phyloP scores from a whole-genome alignment of 345 rosid species.

The Aquilaria malaccensis region DNA sequence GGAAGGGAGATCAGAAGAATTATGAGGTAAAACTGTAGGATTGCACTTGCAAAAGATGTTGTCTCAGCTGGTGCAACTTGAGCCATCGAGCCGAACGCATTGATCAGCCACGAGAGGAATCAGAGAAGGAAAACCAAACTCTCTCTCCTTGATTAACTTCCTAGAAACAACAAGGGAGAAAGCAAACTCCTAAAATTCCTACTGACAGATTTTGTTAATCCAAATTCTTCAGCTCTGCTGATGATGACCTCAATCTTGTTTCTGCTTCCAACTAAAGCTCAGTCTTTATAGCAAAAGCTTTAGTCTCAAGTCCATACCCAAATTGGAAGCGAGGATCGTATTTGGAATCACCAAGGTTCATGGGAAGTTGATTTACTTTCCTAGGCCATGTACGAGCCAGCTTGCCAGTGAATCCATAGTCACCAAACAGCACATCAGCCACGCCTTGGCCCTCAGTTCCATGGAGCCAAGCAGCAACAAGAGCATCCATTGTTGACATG shows the following conservation, averaged over 20 bases:
- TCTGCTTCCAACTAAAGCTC: background rate
- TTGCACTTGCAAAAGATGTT: too few species aligned
- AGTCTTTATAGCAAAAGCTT: conserved; percentile 5
- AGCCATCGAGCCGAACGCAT: too few species aligned
- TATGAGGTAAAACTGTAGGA: too few species aligned
- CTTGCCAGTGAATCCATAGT: conserved; percentile 55
- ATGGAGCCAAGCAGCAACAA: conserved; percentile 75
- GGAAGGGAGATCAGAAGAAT: too few species aligned
- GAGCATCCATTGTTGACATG: conserved; percentile 30
- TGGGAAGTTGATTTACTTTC: conserved; percentile 59
- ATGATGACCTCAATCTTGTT: background rate
- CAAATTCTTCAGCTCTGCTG: too few species aligned
- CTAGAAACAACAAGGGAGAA: too few species aligned
- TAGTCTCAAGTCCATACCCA: conserved; percentile 49
- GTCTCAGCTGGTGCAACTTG: too few species aligned
- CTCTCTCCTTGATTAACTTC: too few species aligned
- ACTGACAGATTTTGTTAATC: too few species aligned
- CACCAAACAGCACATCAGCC: conserved; percentile 66
- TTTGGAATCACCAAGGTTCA: conserved; percentile 55
- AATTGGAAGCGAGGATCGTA: conserved; percentile 72
- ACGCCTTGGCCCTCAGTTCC: conserved; percentile 74
- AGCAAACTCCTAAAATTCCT: too few species aligned
- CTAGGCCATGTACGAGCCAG: conserved; percentile 69
- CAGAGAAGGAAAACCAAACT: too few species aligned
- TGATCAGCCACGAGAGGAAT: too few species aligned